Base-by-base conservation (phyloP, 768 basidiomycete genomes). In the Suillus alpinus region DNA sequence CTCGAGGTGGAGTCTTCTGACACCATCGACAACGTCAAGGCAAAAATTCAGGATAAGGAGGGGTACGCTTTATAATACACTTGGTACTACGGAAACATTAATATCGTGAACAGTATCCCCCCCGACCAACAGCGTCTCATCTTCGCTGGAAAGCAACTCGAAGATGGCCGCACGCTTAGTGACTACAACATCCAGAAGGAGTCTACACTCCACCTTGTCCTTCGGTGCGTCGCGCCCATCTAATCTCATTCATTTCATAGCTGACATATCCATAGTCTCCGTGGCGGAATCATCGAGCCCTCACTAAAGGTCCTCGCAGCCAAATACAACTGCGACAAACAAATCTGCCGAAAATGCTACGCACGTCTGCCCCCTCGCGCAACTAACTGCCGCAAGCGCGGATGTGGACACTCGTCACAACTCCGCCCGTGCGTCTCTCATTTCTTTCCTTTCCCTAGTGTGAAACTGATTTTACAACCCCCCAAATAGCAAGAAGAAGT, bases 181-280 rank as follows among this genome's bases (percentile, higher is more conserved):
- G 96, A 98, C 79, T 98, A 96, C 83, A 96, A 96, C 81, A 97
- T 96, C 73, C 94, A 95, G 81, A 95, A 95, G 80, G 95, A 98
- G 78, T 95, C 94, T 23, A 98, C 95, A 31, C 92, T 98, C 67
- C 95, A 98, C 80, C 82, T 98, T 69, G 95, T 98, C 67, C 93
- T 96, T 76, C 93, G 94, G 92, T 92, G 63, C 72, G 87, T 74
- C 52, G 16, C 26, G 37, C 9, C 23, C 20, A 56, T 34, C 16
- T 18, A 34, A 20, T n/a, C 5, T 26, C 41, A 20, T 10, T 26
- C 41, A 20, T 10, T 23, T 41, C n/a, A 32, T 43, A 37, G 65
- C 46, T 12, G 2, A 51, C 46, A 32, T 43, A 9, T 59, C 51
- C 29, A n/a, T 65, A 91, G 91, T 82, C 92, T 96, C 69, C 91